phyloP scores from a whole-genome alignment of 352 stramenopile species.

The Plasmopara halstedii region DNA sequence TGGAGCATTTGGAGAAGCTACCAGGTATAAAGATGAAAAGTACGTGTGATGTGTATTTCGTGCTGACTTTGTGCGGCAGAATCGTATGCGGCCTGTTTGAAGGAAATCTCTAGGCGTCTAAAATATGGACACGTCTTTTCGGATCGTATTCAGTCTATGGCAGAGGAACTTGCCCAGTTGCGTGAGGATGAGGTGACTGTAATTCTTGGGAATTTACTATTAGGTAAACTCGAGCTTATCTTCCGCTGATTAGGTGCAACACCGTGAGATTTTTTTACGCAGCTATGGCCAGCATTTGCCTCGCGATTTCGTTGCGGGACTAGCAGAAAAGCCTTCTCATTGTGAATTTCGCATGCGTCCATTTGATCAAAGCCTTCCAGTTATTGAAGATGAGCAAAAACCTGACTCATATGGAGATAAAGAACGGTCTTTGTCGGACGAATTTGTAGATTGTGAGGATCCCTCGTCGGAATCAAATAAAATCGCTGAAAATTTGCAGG shows the following conservation, averaged over 20 bases:
- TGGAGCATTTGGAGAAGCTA: constrained; percentile 78
- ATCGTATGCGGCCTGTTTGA: constrained; percentile 70
- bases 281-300: constrained; percentile 76
- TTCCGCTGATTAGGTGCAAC: constrained; percentile 35
- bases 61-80: constrained; percentile 20
- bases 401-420: constrained; percentile 28
- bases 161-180: constrained; percentile 73
- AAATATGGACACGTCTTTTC: constrained; percentile 72
- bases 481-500: constrained; percentile 50
- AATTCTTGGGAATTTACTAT: neutral
- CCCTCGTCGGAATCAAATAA: constrained; percentile 11
- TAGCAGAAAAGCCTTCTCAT: constrained; percentile 83
- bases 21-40: constrained; percentile 28
- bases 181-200: constrained; percentile 63
- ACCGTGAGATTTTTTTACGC: constrained; percentile 67
- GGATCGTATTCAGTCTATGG: constrained; percentile 79
- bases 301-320: constrained; percentile 68
- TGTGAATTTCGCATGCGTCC: constrained; percentile 84
- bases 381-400: constrained; percentile 41
- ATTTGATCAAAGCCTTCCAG: constrained; percentile 76
- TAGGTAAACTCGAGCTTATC: constrained; percentile 6
- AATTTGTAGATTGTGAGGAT: constrained; percentile 27
- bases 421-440: constrained; percentile 15
- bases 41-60: neutral
- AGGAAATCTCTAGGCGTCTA: constrained; percentile 66